Conservation (phyloP, 768 basidiomycete species). For the Rhodosporidiobolus odoratus region DNA sequence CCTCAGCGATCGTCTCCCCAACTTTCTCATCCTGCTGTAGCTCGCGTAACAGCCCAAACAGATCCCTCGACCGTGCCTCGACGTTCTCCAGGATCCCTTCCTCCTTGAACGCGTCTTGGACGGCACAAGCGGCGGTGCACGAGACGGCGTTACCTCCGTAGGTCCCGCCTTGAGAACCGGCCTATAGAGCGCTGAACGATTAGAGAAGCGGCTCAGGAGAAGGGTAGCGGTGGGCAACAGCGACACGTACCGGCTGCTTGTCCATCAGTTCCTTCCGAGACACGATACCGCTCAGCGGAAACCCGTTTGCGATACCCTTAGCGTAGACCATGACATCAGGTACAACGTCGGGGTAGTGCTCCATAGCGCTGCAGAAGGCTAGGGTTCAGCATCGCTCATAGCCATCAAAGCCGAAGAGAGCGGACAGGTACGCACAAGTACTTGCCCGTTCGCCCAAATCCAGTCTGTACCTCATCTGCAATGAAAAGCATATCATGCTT, state of each 20-base stretch:
- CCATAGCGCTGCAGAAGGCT: slow-evolving; percentile 50
- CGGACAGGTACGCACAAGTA: slow-evolving; percentile 52
- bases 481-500: slow-evolving; percentile 77
- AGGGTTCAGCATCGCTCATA: background rate
- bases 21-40: slow-evolving; percentile 58
- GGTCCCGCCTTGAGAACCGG: slow-evolving; percentile 51
- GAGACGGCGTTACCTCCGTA: slow-evolving; percentile 88
- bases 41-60: slow-evolving; percentile 59
- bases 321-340: slow-evolving; percentile 87
- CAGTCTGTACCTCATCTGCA: slow-evolving; percentile 63
- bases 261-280: slow-evolving; percentile 75
- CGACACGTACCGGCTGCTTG: slow-evolving; percentile 63
- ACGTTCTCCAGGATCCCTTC: slow-evolving; percentile 83
- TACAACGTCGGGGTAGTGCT: slow-evolving; percentile 67
- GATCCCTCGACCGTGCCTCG: slow-evolving; percentile 64
- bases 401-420: background rate
- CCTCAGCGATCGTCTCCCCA: slow-evolving; percentile 64
- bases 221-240: too few species aligned
- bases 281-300: slow-evolving; percentile 83
- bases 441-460: slow-evolving; percentile 80
- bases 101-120: slow-evolving; percentile 66
- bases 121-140: slow-evolving; percentile 84
- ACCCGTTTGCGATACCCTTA: slow-evolving; percentile 88
- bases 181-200: slow-evolving; percentile 14
- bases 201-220: background rate